Evolutionary conservation across 140 eudicot genomes (phyloP).

Genomic region (Ambrosia hybrid): DNA sequence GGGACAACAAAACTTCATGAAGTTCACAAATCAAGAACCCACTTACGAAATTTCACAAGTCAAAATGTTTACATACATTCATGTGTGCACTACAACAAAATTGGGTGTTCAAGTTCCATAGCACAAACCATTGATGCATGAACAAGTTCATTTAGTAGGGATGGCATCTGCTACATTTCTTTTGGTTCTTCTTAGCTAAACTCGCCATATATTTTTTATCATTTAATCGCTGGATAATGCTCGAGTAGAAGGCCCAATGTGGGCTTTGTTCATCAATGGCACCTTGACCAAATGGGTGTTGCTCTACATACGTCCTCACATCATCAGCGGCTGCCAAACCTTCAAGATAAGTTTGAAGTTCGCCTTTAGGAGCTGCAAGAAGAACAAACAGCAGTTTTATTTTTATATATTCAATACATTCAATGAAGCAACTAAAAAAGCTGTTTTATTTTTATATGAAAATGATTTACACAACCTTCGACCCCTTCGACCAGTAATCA

Average conservation of each 20-base stretch:
- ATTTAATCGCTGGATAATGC: not conserved
- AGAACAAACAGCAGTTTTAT: not conserved
- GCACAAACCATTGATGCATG: conserved; percentile 2
- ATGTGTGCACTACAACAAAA: conserved; percentile 14
- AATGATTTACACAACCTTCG: too few species aligned
- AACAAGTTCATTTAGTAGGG: not conserved
- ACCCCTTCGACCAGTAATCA: too few species aligned
- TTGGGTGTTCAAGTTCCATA: not conserved
- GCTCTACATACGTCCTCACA: conserved; percentile 30
- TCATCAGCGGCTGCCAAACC: conserved; percentile 35
- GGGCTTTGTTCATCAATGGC: conserved; percentile 23
- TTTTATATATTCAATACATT: not conserved
- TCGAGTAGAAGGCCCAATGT: conserved; percentile 24
- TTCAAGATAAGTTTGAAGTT: conserved; percentile 56
- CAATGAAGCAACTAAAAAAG: not conserved
- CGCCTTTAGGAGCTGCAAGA: conserved; percentile 68
- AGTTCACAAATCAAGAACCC: too few species aligned
- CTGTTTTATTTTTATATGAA: not conserved
- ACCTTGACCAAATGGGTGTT: conserved; percentile 37
- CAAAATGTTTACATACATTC: not conserved
- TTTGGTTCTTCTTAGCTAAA: not conserved
- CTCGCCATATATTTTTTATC: not conserved
- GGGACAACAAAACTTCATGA: not conserved
- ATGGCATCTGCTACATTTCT: not conserved
- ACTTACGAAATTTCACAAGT: not conserved